phyloP scores from a whole-genome alignment of 192 early-diverging fungal species.

The Linnemannia exigua region DNA sequence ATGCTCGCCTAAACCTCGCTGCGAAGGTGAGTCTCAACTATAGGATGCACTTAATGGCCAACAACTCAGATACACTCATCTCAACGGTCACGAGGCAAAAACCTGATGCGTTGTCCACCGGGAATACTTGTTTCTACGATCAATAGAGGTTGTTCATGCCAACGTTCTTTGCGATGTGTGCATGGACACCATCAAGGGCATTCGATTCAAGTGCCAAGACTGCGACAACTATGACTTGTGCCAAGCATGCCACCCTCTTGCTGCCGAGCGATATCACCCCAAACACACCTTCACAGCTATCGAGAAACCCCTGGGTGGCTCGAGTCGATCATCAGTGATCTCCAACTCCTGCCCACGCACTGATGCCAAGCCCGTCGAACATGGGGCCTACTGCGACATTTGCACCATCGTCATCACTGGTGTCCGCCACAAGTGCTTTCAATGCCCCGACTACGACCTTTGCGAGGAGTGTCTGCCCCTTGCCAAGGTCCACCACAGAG shows the following conservation, averaged over 20 bases:
- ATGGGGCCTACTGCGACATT: constrained; percentile 65
- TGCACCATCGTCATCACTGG: constrained; percentile 68
- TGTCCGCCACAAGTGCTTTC: constrained; percentile 73
- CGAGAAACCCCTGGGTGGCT: constrained; percentile 22
- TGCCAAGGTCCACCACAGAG: constrained; percentile 55
- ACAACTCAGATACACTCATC: too few relatives aligned
- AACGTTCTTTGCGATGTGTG: constrained; percentile 71
- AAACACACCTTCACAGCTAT: constrained; percentile 54
- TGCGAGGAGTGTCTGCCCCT: constrained; percentile 70
- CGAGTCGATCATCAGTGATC: not conserved
- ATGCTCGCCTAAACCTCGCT: not conserved
- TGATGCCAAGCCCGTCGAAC: constrained; percentile 10
- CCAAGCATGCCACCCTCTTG: constrained; percentile 51
- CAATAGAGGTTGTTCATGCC: constrained; percentile 32
- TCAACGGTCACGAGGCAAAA: too few relatives aligned
- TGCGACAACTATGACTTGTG: constrained; percentile 71
- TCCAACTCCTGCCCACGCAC: not conserved
- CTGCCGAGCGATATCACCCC: constrained; percentile 27
- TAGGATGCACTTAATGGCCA: too few relatives aligned
- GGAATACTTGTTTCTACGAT: not conserved
- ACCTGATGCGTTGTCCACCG: not conserved
- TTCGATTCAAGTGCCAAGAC: constrained; percentile 68
- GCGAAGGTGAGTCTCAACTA: not conserved
- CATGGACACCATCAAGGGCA: constrained; percentile 57
- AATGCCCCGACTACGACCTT: constrained; percentile 66